Percentiles rank a stretch among this genome's conserved stretches.
Evolutionary conservation across 2,329 filamentous ascomycete species (phyloP).

Genomic region (Trichophyton mentagrophytes): DNA sequence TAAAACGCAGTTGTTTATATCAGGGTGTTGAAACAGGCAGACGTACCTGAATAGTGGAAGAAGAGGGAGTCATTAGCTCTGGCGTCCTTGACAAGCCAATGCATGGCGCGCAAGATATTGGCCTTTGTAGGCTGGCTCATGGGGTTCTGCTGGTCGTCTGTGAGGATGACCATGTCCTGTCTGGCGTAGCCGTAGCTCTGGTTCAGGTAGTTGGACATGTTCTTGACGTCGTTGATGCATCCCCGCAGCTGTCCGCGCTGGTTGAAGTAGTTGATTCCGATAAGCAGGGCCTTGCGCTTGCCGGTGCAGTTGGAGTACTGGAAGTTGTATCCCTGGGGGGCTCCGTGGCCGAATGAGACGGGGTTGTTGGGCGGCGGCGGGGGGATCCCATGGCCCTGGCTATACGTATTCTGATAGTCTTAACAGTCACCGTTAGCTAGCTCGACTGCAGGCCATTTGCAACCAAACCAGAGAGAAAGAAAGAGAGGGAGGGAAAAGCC

Average conservation of each 20-base stretch:
- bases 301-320: constrained; percentile 89
- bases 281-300: constrained; percentile 73
- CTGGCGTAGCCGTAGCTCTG: constrained; percentile 83
- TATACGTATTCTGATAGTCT: constrained; percentile 25
- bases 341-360: constrained; percentile 66
- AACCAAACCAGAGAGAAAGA: neutral
- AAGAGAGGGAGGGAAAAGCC: constrained; percentile 8
- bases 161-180: constrained; percentile 94
- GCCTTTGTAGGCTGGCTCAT: constrained; percentile 96
- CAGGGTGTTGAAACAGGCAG: too few relatives aligned
- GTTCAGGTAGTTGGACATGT: constrained; percentile 85
- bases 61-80: constrained; percentile 87
- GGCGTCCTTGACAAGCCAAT: constrained; percentile 93
- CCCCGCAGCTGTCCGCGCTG: constrained; percentile 81
- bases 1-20: neutral
- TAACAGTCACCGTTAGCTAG: constrained; percentile 12
- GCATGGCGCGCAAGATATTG: constrained; percentile 91
- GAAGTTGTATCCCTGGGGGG: constrained; percentile 67
- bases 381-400: constrained; percentile 47
- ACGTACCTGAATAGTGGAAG: constrained; percentile 85
- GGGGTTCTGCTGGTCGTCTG: constrained; percentile 90
- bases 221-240: constrained; percentile 95
- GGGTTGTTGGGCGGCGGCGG: constrained; percentile 53
- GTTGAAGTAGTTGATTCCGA: constrained; percentile 94
- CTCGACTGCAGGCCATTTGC: neutral